phyloP scores from a whole-genome alignment of 1,284 basidiomycete species.

The Fistulinella staudtii region DNA sequence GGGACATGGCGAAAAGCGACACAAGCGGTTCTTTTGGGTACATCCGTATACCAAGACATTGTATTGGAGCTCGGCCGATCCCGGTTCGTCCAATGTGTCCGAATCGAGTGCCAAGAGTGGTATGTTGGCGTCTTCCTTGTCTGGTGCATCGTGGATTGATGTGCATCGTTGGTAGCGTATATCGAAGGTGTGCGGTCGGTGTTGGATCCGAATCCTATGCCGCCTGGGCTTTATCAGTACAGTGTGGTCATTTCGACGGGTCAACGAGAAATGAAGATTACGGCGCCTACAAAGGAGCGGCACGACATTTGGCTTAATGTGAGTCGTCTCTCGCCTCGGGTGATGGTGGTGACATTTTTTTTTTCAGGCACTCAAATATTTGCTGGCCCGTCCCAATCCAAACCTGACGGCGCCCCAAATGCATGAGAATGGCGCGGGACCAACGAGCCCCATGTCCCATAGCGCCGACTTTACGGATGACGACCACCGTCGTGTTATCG shows the following conservation, averaged over 20 bases:
- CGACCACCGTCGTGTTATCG: constrained; percentile 38
- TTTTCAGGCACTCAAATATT: constrained; percentile 76
- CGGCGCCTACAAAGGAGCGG: constrained; percentile 87
- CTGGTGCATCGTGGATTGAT: constrained; percentile 10
- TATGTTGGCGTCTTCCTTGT: constrained; percentile 43
- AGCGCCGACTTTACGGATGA: constrained; percentile 50
- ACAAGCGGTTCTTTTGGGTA: constrained; percentile 98
- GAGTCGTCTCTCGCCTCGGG: constrained; percentile 26
- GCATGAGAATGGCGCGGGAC: constrained; percentile 35
- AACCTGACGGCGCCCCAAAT: constrained; percentile 42
- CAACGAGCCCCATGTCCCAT: constrained; percentile 54
- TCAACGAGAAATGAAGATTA: constrained; percentile 96
- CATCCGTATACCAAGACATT: constrained; percentile 98
- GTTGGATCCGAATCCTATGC: constrained; percentile 89
- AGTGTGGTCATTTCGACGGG: constrained; percentile 92
- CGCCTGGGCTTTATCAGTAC: constrained; percentile 89
- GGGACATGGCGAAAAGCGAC: constrained; percentile 86
- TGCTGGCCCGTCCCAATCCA: constrained; percentile 66
- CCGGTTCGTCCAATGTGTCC: constrained; percentile 79
- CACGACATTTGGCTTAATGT: constrained; percentile 97
- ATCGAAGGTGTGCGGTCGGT: constrained; percentile 90
- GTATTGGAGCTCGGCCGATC: constrained; percentile 96
- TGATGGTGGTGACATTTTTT: constrained; percentile 2
- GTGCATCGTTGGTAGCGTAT: constrained; percentile 62
- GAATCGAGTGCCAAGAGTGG: constrained; percentile 97